Conservation (phyloP, 805 yeast species). For the Kuraishia cidri region DNA sequence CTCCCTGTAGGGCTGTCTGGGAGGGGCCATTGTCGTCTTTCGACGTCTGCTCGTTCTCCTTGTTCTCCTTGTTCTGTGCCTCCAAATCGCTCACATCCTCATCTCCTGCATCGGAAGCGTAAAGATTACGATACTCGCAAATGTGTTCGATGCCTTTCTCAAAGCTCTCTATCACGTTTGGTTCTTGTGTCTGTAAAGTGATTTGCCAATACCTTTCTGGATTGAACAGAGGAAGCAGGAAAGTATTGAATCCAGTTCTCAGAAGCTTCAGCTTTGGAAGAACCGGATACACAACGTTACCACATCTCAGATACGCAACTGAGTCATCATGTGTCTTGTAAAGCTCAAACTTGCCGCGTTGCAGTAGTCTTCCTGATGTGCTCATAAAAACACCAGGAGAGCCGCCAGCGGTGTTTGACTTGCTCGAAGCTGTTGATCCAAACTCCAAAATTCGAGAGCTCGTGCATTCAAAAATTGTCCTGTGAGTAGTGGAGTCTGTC, state of each 20-base stretch:
- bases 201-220: constrained; percentile 73
- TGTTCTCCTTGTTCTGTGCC: not conserved
- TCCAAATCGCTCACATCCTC: not conserved
- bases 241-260: constrained; percentile 35
- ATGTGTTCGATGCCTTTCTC: constrained; percentile 10
- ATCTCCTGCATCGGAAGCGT: not conserved
- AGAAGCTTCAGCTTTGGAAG: constrained; percentile 54
- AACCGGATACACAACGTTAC: constrained; percentile 65
- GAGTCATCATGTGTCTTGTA: constrained; percentile 47
- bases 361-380: constrained; percentile 41
- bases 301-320: constrained; percentile 58
- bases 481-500: no score
- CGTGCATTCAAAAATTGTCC: no score
- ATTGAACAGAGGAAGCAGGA: constrained; percentile 57
- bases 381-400: not conserved
- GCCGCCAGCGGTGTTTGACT: constrained; percentile 4
- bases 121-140: constrained; percentile 13
- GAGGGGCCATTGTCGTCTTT: not conserved
- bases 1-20: not conserved
- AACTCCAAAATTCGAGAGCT: no score
- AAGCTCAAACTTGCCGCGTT: constrained; percentile 52
- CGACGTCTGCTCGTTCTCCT: not conserved
- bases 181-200: constrained; percentile 23
- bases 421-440: no score
- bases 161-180: constrained; percentile 15